phyloP scores from a whole-genome alignment of 306 rosid genomes.

The Alnus glutinosa region DNA sequence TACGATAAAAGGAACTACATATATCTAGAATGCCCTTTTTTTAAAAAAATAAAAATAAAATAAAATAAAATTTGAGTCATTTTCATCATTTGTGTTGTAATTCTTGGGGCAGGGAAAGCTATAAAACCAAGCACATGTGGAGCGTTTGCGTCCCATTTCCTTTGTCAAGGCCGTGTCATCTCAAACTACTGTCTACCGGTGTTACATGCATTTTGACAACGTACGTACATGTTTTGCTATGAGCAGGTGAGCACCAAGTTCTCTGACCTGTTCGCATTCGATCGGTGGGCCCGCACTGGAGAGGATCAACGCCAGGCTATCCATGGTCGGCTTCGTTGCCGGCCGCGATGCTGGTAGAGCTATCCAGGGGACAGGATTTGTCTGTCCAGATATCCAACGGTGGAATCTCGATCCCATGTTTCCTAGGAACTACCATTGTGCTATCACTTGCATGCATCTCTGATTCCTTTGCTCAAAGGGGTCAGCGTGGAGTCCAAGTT shows the following conservation, averaged over 20 bases:
- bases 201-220: background rate
- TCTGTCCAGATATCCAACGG: conserved; percentile 61
- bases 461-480: conserved; percentile 66
- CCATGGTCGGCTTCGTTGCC: conserved; percentile 81
- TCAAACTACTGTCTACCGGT: too few species aligned
- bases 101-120: too few species aligned
- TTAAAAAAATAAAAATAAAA: too few species aligned
- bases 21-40: too few species aligned
- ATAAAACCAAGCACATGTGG: too few species aligned
- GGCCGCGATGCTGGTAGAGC: conserved; percentile 74
- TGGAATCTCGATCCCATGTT: conserved; percentile 59
- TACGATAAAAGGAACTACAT: too few species aligned
- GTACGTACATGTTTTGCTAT: too few species aligned
- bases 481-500: conserved; percentile 73
- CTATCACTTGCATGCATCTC: conserved; percentile 67
- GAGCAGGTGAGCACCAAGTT: conserved; percentile 56
- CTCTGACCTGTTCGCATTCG: conserved; percentile 54
- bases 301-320: conserved; percentile 86
- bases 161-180: too few species aligned
- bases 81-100: too few species aligned
- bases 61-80: too few species aligned
- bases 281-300: conserved; percentile 87
- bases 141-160: too few species aligned
- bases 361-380: conserved; percentile 63
- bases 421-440: conserved; percentile 55